Evolutionary conservation across 129 eudicot species (phyloP), one percentile per base, ranked within the genome.

Genomic region (Smallanthus sonchifolius): DNA sequence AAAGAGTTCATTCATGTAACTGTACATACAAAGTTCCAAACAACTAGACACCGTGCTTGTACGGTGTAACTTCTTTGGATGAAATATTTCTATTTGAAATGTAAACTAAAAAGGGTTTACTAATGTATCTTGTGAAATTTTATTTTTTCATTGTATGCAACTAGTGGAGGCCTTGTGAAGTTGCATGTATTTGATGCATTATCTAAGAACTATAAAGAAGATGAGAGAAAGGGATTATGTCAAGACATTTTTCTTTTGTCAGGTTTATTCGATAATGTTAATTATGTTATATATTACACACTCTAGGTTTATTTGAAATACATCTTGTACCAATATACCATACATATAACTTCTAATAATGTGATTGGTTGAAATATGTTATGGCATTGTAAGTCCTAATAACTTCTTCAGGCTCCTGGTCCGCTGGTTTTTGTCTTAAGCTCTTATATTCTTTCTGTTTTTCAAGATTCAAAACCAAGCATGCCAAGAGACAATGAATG

Each of bases 401-500:
- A 6, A 13, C 24, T 34, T 30, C 4, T 35, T 64, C 39, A 16
- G 44, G 19, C 45, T 52, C 15, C 73, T 49, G 67, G 62, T 69
- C 30, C 30, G 1, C 30, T 24, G 70, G 62, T 69, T n/a, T 38
- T 67, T 49, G 42, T 67, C 71, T 32, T 60, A 37, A 28, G 28
- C 20, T 85, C 67, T 63, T 63, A 40, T 61, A 11, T 48, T 47
- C 16, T 71, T 72, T n/a, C n/a, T 72, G 51, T 54, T 65, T 59
- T 56, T 43, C 69, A 69, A 92, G 98, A 87, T 92, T 69, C 98
- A 92, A 79, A 79, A 84, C 64, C 98, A 87, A 86, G 79, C 84
- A 70, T 87, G 98, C 81, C 95, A 90, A 83, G 86, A 87, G 77
- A 59, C 85, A 74, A 86, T 86, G 87, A 92, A 84, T 86, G 96